phyloP scores from a whole-genome alignment of 768 basidiomycete genomes.

The Tricholoma sp. region DNA sequence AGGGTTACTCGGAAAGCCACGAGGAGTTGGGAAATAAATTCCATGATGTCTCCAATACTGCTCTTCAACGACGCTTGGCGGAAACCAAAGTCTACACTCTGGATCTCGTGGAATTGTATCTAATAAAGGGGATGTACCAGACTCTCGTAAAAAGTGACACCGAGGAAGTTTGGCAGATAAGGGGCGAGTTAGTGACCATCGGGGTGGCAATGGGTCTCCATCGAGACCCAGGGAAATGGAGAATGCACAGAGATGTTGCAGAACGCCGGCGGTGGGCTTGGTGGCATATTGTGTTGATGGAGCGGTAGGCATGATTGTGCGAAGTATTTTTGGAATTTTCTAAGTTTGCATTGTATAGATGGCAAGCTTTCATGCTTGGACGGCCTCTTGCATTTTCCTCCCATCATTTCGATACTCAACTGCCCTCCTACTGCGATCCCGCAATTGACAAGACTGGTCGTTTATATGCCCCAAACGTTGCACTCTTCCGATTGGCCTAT shows the following conservation, averaged over 20 bases:
- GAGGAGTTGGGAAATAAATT: constrained; percentile 62
- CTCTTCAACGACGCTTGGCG: constrained; percentile 55
- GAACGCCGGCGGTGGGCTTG: constrained; percentile 84
- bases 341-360: constrained; percentile 36
- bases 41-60: constrained; percentile 62
- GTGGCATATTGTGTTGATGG: constrained; percentile 84
- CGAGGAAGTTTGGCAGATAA: constrained; percentile 76
- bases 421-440: constrained; percentile 66
- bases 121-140: constrained; percentile 68
- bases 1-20: constrained; percentile 43
- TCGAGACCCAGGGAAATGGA: constrained; percentile 78
- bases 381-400: constrained; percentile 70
- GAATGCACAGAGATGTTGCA: constrained; percentile 61
- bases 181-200: constrained; percentile 69
- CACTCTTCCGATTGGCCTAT: constrained; percentile 70
- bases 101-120: constrained; percentile 70
- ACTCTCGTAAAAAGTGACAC: constrained; percentile 69
- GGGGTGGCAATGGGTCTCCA: constrained; percentile 82
- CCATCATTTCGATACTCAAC: constrained; percentile 78
- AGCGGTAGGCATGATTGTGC: constrained; percentile 45
- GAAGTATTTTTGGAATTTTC: neutral
- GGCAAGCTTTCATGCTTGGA: constrained; percentile 88
- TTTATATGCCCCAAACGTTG: constrained; percentile 68
- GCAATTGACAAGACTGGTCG: constrained; percentile 58
- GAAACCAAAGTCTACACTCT: constrained; percentile 59